Conservation (phyloP, 345 rosid species). For the Rhizophora apiculata region DNA sequence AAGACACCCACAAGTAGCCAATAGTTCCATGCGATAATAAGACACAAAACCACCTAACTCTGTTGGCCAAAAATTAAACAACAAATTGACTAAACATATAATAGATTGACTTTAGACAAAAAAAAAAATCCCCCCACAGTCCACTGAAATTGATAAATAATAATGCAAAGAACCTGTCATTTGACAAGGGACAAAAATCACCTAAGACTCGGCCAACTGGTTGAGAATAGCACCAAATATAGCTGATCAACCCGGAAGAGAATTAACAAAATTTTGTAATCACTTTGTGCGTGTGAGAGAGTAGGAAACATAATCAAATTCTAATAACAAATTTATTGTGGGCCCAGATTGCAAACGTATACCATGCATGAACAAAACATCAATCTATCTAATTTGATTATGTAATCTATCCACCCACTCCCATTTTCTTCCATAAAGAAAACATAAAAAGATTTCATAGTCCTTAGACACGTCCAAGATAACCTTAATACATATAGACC, state of each 20-base stretch:
- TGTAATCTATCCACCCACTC: constrained; percentile 16
- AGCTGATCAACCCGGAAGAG: background rate
- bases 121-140: background rate
- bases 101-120: constrained; percentile 1
- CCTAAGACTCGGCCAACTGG: constrained; percentile 8
- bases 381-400: constrained; percentile 19
- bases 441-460: background rate
- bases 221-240: constrained; percentile 4
- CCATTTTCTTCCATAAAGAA: constrained; percentile 3
- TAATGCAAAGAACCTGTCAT: constrained; percentile 7
- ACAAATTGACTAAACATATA: constrained; percentile 9
- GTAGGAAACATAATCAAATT: constrained; percentile 21
- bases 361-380: constrained; percentile 33
- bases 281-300: constrained; percentile 3
- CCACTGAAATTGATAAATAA: background rate
- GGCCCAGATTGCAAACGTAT: constrained; percentile 23
- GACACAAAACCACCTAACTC: constrained; percentile 23
- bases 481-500: background rate
- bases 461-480: background rate
- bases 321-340: constrained; percentile 18
- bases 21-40: constrained; percentile 41
- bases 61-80: constrained; percentile 4
- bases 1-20: constrained; percentile 36
- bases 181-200: constrained; percentile 16
- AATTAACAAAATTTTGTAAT: constrained; percentile 13